phyloP scores from a whole-genome alignment of 441 rosid species.

The Adansonia rubrostipa region DNA sequence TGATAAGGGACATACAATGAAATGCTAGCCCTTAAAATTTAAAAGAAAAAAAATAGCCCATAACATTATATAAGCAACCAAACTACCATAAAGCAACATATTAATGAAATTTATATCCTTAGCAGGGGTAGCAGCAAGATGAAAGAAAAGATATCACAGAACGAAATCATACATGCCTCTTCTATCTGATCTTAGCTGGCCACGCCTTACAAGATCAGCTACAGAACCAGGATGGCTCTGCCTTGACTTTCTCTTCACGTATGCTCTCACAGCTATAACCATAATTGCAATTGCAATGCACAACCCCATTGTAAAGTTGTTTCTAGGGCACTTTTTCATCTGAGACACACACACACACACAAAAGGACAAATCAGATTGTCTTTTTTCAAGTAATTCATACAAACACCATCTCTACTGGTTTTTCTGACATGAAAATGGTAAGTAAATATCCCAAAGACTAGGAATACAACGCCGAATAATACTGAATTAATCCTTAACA shows the following conservation, averaged over 20 bases:
- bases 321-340: conserved; percentile 51
- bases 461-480: neutral
- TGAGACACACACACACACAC: conserved; percentile 32
- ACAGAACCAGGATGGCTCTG: conserved; percentile 69
- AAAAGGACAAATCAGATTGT: conserved; percentile 1
- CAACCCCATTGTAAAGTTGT: conserved; percentile 39
- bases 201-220: conserved; percentile 95
- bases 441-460: conserved; percentile 14
- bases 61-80: neutral
- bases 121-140: neutral
- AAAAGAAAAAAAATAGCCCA: neutral
- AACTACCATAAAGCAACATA: neutral
- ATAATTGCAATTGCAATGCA: conserved; percentile 51
- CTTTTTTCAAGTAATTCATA: neutral
- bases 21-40: conserved; percentile 1
- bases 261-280: conserved; percentile 53
- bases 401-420: neutral
- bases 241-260: conserved; percentile 51
- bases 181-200: conserved; percentile 95
- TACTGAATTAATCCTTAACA: neutral
- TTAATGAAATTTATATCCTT: conserved; percentile 21
- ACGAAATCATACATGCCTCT: conserved; percentile 95
- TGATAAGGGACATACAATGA: neutral
- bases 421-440: neutral
- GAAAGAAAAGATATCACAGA: conserved; percentile 23